These are phyloP conservation scores for Taiozyma sp. DNA, from an alignment of 1,139 yeast species.

Conservation along the genomic window DNA sequence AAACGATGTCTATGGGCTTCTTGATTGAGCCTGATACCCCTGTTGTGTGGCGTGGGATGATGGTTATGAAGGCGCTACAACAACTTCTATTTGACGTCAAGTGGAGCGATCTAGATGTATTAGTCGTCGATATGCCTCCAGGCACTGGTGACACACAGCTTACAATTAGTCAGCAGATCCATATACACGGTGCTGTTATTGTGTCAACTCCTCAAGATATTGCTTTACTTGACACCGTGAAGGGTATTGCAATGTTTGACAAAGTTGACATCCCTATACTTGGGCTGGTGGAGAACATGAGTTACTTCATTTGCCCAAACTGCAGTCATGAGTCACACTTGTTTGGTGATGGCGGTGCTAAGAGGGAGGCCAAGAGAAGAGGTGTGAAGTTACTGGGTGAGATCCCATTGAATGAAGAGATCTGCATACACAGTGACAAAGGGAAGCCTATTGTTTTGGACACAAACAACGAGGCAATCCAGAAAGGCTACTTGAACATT, in stretches of 20 bases:
- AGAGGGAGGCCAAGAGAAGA: slow-evolving; percentile 48
- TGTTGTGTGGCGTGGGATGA: slow-evolving; percentile 81
- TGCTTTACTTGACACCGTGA: slow-evolving; percentile 75
- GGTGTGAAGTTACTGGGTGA: slow-evolving; percentile 55
- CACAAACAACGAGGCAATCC: slow-evolving; percentile 33
- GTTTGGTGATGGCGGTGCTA: slow-evolving; percentile 68
- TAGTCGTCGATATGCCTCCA: slow-evolving; percentile 85
- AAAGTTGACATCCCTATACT: slow-evolving; percentile 71
- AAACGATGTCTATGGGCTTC: slow-evolving; percentile 90
- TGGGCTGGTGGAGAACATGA: slow-evolving; percentile 85
- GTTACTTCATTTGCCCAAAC: slow-evolving; percentile 69
- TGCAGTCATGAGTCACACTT: slow-evolving; percentile 72
- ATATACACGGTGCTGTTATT: slow-evolving; percentile 73
- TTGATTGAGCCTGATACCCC: slow-evolving; percentile 65
- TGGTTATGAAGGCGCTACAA: slow-evolving; percentile 85
- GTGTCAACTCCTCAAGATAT: slow-evolving; percentile 89
- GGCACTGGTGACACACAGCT: slow-evolving; percentile 91
- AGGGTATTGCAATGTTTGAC: slow-evolving; percentile 76
- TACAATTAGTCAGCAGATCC: slow-evolving; percentile 73
- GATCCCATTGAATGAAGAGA: slow-evolving; percentile 62
- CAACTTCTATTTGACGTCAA: slow-evolving; percentile 77
- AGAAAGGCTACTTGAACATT: slow-evolving; percentile 40
- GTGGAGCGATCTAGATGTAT: slow-evolving; percentile 69
- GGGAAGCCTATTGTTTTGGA: slow-evolving; percentile 62
- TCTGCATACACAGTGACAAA: slow-evolving; percentile 55